Conservation (phyloP, 164 flowering plant species). For the Magnolia officinalis region DNA sequence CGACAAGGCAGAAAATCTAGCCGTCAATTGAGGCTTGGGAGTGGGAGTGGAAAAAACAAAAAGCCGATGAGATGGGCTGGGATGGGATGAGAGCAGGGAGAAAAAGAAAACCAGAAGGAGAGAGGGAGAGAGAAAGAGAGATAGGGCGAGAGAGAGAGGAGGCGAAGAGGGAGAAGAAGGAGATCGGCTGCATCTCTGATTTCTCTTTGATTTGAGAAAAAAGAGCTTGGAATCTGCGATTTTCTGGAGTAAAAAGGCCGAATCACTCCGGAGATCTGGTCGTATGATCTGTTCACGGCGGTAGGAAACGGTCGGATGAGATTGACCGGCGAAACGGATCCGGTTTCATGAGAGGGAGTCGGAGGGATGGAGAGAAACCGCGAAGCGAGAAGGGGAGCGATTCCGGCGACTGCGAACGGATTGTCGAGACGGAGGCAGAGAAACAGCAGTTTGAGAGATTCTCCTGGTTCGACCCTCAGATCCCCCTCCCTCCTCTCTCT, state of each 20-base stretch:
- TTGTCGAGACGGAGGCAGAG: conserved; percentile 68
- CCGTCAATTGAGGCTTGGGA: conserved; percentile 39
- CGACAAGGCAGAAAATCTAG: conserved; percentile 20
- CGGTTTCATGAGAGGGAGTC: conserved; percentile 13
- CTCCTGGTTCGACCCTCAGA: conserved; percentile 63
- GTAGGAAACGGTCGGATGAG: not conserved
- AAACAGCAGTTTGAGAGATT: conserved; percentile 67
- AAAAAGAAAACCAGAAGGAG: conserved; percentile 4
- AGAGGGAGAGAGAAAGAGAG: not conserved
- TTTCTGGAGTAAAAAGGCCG: not conserved
- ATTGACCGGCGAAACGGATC: not conserved
- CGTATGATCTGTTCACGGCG: not conserved
- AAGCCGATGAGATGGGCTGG: conserved; percentile 36
- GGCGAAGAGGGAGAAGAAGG: not conserved
- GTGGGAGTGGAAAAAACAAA: conserved; percentile 40
- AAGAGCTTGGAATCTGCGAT: conserved; percentile 1
- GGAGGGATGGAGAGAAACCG: conserved; percentile 73
- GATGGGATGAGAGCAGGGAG: conserved; percentile 21
- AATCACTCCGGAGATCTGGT: conserved; percentile 17
- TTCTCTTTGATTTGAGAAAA: conserved; percentile 5
- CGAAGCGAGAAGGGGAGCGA: conserved; percentile 61
- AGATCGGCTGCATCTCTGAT: not conserved
- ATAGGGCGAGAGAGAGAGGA: conserved; percentile 3
- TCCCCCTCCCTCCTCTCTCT: conserved; percentile 19
- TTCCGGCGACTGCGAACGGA: conserved; percentile 56